Base-by-base conservation (phyloP, 176 grass and related monocot genomes). In the Poa annua region DNA sequence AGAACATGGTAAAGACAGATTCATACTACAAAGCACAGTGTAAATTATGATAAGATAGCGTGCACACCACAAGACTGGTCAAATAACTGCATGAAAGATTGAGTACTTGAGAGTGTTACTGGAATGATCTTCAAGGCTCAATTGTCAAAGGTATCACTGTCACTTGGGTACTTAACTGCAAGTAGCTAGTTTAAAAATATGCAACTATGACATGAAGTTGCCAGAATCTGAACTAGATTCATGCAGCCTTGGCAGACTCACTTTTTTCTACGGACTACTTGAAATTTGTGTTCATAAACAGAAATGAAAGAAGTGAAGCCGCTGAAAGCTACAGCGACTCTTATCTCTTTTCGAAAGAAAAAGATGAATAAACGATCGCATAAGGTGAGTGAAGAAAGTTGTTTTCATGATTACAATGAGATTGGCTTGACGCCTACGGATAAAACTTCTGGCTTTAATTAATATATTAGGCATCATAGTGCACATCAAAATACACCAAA, bases 401-500 rank as follows among this genome's bases (percentile, higher is more conserved):
- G 70, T 85, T 70, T 50, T 44, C 51, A 77, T 70, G 70, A 81
- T 81, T 59, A 78, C n/a, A 86, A 50, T 32, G 69, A 7, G 80
- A 62, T 80, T 86, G 88, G 75, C 66, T 1, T 53, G 44, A 75
- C 66, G 66, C 67, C 22, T 61, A 13, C 8, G 1, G 59, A 80
- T 83, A 69, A 83, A 83, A 83, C 63, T 69, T 8, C 50, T 67
- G 49, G 34, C 71, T 82, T 86, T 66, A 48, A 79, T 36, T 66
- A 71, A 78, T 48, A 78, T 48, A 82, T 6, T 64, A 64, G 26
- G 0, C 52, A 67, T 49, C 79, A 78, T 82, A 79, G 29, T 55
- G 78, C 19, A 68, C 39, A 79, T 74, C 57, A 22, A 59, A 86
- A 50, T 49, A 56, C 36, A 82, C 19, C 45, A 79, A 85, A 68